Conservation (phyloP, 1,284 basidiomycete species). For the Vanrija sp. region DNA sequence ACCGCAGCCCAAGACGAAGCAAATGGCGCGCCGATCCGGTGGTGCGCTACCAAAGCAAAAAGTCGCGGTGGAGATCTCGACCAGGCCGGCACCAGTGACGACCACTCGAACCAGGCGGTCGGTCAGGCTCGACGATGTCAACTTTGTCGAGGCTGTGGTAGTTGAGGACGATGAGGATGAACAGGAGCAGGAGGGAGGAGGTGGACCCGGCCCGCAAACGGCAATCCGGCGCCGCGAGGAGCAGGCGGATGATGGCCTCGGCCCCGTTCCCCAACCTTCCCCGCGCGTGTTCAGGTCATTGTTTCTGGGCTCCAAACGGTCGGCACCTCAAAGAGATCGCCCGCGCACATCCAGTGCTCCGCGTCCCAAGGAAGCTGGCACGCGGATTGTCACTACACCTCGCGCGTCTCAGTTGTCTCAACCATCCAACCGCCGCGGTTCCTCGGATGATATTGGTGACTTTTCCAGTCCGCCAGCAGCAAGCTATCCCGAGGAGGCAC, state of each 20-base stretch:
- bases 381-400: no score
- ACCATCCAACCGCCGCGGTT: not conserved
- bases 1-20: no score
- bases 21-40: not conserved
- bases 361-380: no score
- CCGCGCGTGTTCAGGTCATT: conserved; percentile 4
- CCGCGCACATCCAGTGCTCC: no score
- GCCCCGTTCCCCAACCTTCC: conserved; percentile 15
- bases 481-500: no score
- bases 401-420: not conserved
- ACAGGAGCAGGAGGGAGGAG: not conserved
- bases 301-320: no score
- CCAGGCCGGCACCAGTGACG: no score
- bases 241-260: not conserved
- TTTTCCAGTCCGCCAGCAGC: conserved; percentile 5
- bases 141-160: not conserved
- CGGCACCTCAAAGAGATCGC: no score
- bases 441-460: conserved; percentile 3
- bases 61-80: no score
- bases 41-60: not conserved
- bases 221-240: not conserved
- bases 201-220: conserved; percentile 13
- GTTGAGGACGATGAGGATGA: conserved; percentile 1
- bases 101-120: not conserved
- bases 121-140: not conserved